Conservation (phyloP, 2,329 filamentous ascomycete species). For the Pseudogymnoascus verrucosus region DNA sequence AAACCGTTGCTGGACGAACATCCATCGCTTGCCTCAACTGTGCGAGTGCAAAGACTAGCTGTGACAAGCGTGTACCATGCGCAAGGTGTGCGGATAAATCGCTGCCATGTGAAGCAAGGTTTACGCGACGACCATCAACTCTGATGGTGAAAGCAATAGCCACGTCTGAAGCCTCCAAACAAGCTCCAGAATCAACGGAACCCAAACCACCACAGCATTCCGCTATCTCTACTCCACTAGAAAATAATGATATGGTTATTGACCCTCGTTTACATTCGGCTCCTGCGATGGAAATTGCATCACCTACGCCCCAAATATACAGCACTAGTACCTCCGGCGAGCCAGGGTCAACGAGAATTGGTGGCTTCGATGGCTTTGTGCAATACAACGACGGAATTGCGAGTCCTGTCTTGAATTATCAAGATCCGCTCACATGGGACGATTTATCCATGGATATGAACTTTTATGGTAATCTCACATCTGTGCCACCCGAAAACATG, state of each 20-base stretch:
- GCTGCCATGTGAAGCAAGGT: conserved; percentile 40
- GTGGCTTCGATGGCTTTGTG: conserved; percentile 37
- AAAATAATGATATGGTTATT: background rate
- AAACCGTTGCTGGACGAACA: conserved; percentile 33
- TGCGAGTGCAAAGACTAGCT: conserved; percentile 43
- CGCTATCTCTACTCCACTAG: background rate
- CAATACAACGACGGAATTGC: conserved; percentile 31
- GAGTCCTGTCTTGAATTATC: conserved; percentile 31
- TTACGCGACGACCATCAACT: conserved; percentile 44
- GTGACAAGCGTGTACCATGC: conserved; percentile 43
- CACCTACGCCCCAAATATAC: conserved; percentile 25
- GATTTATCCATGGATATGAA: conserved; percentile 38
- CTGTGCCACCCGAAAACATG: conserved; percentile 30
- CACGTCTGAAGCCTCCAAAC: background rate
- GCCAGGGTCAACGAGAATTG: conserved; percentile 27
- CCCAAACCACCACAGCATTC: background rate
- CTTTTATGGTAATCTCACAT: conserved; percentile 30
- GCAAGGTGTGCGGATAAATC: conserved; percentile 42
- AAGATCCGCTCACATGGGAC: conserved; percentile 38
- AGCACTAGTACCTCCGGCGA: conserved; percentile 32
- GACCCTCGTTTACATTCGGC: background rate
- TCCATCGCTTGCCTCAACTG: conserved; percentile 44
- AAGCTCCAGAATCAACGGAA: background rate
- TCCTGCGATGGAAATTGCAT: background rate
- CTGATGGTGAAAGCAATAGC: conserved; percentile 18